Conservation (phyloP, 2,329 filamentous ascomycete genomes). For the Cryoendolithus antarcticus region DNA sequence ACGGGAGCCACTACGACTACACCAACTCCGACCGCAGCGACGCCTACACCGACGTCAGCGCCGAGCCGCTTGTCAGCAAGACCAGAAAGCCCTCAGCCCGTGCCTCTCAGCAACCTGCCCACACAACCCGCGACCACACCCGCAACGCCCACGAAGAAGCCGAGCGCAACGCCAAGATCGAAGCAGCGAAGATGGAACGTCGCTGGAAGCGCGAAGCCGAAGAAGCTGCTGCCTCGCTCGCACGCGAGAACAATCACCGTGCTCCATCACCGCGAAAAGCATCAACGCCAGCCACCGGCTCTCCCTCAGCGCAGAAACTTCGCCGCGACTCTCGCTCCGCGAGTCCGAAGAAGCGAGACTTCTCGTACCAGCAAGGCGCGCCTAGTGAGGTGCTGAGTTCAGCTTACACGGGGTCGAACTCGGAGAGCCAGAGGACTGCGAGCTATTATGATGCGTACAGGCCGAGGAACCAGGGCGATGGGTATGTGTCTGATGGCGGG, state of each 20-base stretch:
- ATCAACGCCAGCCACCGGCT: conserved; percentile 16
- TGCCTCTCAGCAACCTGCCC: too few relatives aligned
- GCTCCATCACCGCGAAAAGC: conserved; percentile 14
- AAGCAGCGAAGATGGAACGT: conserved; percentile 26
- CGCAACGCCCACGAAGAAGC: conserved; percentile 21
- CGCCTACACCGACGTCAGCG: conserved; percentile 34
- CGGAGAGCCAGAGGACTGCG: conserved; percentile 12
- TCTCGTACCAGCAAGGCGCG: conserved; percentile 20
- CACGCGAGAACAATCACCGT: conserved; percentile 18
- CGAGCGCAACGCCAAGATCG: conserved; percentile 24
- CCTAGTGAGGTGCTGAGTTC: conserved; percentile 22
- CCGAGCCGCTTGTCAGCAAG: conserved; percentile 23
- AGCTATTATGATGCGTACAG: conserved; percentile 26
- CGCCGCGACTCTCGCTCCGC: conserved; percentile 17
- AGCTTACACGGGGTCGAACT: conserved; percentile 27
- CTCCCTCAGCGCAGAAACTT: conserved; percentile 15
- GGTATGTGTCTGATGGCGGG: conserved; percentile 12
- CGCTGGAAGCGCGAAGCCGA: conserved; percentile 29
- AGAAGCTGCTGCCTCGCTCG: conserved; percentile 24
- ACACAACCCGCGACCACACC: conserved; percentile 4
- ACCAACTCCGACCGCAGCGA: conserved; percentile 49
- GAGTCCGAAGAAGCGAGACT: conserved; percentile 24
- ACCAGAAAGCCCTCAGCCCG: too few relatives aligned
- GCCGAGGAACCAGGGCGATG: conserved; percentile 14
- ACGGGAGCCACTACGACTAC: conserved; percentile 71